Evolutionary conservation across 2,329 filamentous ascomycete genomes (phyloP).

Genomic region (Trichoderma sp.): DNA sequence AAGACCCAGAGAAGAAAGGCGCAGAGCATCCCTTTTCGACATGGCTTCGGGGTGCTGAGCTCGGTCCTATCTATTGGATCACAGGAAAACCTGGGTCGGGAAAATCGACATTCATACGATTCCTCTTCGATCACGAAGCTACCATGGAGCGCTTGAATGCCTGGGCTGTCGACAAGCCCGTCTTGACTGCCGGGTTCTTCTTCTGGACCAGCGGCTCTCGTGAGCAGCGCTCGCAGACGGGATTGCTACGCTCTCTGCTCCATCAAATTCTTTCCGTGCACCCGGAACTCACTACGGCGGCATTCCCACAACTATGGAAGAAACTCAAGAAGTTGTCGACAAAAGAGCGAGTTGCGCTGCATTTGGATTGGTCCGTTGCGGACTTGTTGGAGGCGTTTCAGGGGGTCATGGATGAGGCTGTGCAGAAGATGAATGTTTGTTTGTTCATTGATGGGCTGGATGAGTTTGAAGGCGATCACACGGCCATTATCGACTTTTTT

Average conservation of each 20-base stretch:
- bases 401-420: constrained; percentile 24
- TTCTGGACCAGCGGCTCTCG: constrained; percentile 44
- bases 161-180: constrained; percentile 29
- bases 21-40: constrained; percentile 25
- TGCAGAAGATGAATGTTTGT: constrained; percentile 27
- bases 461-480: constrained; percentile 35
- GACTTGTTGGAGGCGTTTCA: constrained; percentile 31
- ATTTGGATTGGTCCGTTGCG: constrained; percentile 31
- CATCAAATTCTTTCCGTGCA: constrained; percentile 34
- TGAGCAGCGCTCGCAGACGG: constrained; percentile 38
- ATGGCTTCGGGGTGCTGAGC: constrained; percentile 28
- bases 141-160: constrained; percentile 21
- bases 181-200: constrained; percentile 41
- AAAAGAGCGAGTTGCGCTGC: constrained; percentile 31
- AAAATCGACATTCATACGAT: constrained; percentile 46
- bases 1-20: background rate
- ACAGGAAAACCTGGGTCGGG: constrained; percentile 45
- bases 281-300: constrained; percentile 25
- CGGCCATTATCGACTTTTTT: constrained; percentile 30
- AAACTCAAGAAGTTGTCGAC: constrained; percentile 29
- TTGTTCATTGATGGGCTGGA: constrained; percentile 34
- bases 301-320: constrained; percentile 32
- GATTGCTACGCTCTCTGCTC: constrained; percentile 36
- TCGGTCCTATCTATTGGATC: constrained; percentile 36
- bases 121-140: constrained; percentile 29